Evolutionary conservation across 140 eudicot species (phyloP), one percentile per base, ranked within the genome.

Genomic region (Oenanthe javanica): DNA sequence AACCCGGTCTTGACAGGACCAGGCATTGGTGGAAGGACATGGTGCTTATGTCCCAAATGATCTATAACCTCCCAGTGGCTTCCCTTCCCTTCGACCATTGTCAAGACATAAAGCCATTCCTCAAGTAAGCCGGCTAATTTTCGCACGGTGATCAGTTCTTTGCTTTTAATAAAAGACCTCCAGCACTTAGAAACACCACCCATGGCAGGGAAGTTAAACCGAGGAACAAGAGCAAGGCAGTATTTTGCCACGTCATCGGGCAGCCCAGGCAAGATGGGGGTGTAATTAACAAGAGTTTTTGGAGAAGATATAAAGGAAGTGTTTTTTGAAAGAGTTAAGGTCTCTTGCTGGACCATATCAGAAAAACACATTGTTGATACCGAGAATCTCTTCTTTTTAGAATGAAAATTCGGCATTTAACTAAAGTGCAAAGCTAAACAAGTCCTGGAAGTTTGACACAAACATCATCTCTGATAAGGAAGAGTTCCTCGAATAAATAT

Each of bases 151-250:
- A 88, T 88, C 48, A 93, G 88, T 83, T 93, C 98, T 63, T 89
- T 91, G 81, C 96, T 93, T 67, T 87, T 82, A 54, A 93, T 85
- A 76, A 85, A 84, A 13, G 93, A 91, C 89, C 96, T 89, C 98
- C 98, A 93, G 63, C 79, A 76, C 87, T 86, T 91, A 15, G 89
- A 91, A 61, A 93, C 98, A 36, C 86, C 86, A 78, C 92, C 98
- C 94, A 93, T 93, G 47, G 77, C 82, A 6, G 96, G 93, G 59
- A 93, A 87, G 55, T 81, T 46, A 51, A 90, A 72, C 11, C 98
- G 88, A 9, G 98, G 98, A 51, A 89, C 96, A 57, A 93, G 98
- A 43, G 96, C 98, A 83, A 93, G 98, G 86, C 98, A 93, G 81
- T 89, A 75, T 81, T 91, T 91, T 79, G 96, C 91, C 80, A 93